A percentile compares a stretch with the other conserved stretches of the same genome.
Evolutionary conservation across 257 asterid genomes (phyloP).

Genomic region (Jaltomata sinuosa): DNA sequence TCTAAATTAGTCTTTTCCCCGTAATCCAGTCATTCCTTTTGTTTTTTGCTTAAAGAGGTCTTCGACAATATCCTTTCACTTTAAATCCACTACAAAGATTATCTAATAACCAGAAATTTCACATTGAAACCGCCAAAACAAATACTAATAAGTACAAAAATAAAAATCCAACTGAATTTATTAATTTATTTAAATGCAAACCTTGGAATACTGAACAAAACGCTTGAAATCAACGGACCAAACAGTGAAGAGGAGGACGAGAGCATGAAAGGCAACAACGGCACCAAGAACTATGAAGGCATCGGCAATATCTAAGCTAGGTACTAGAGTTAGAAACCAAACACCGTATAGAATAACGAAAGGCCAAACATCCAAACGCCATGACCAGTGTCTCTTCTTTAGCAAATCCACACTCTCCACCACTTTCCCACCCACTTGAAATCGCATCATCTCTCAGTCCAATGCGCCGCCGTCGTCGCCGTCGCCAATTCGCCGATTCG

Average conservation of each 20-base stretch:
- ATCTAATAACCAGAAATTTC: background rate
- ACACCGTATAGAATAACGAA: slow-evolving; percentile 55
- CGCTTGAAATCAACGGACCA: slow-evolving; percentile 93
- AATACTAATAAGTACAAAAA: background rate
- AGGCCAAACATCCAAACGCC: slow-evolving; percentile 95
- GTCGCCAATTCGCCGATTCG: background rate
- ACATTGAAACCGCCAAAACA: background rate
- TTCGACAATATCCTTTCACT: background rate
- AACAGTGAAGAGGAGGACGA: slow-evolving; percentile 81
- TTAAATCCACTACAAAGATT: background rate
- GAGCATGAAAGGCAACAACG: slow-evolving; percentile 46
- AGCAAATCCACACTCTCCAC: slow-evolving; percentile 85
- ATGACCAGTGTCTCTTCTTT: slow-evolving; percentile 66
- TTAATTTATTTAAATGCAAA: background rate
- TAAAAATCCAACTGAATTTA: background rate
- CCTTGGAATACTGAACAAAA: slow-evolving; percentile 82
- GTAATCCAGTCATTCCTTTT: background rate
- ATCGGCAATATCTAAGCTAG: slow-evolving; percentile 74
- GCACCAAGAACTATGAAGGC: slow-evolving; percentile 70
- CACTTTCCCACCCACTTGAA: slow-evolving; percentile 88
- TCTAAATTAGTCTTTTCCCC: background rate
- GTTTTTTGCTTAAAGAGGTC: background rate
- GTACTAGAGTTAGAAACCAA: slow-evolving; percentile 68
- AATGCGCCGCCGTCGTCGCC: background rate
- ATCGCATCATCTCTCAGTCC: slow-evolving; percentile 49